Conservation (phyloP, 192 early-diverging fungal genomes). For the Geranomyces variabilis region DNA sequence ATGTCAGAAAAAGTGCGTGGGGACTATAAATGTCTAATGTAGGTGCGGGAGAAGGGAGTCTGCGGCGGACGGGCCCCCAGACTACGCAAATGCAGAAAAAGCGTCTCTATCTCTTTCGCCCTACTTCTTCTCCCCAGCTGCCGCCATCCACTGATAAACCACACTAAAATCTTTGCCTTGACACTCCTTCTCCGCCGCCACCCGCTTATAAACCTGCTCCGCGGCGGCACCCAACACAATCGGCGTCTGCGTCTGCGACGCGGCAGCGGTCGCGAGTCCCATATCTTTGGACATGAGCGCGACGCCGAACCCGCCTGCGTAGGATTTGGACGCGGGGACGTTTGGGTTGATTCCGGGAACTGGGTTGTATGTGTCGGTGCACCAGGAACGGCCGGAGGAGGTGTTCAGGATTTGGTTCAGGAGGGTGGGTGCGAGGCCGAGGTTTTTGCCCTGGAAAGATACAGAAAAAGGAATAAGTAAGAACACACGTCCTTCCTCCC, state of each 20-base stretch:
- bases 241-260: slow-evolving; percentile 71
- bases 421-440: slow-evolving; percentile 87
- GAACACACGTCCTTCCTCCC: neutral
- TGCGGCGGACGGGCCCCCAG: too few species aligned
- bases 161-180: slow-evolving; percentile 79
- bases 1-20: too few species aligned
- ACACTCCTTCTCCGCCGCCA: slow-evolving; percentile 65
- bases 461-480: neutral
- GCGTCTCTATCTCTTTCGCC: neutral
- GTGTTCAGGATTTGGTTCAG: slow-evolving; percentile 88
- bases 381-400: slow-evolving; percentile 89
- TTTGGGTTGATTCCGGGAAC: slow-evolving; percentile 78
- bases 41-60: too few species aligned
- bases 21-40: too few species aligned
- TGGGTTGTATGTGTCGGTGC: slow-evolving; percentile 90
- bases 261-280: slow-evolving; percentile 84
- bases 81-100: too few species aligned
- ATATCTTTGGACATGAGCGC: slow-evolving; percentile 93
- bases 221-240: slow-evolving; percentile 76
- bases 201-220: slow-evolving; percentile 80
- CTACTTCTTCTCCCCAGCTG: slow-evolving; percentile 5
- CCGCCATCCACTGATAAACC: slow-evolving; percentile 42
- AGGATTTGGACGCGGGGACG: slow-evolving; percentile 77
- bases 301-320: slow-evolving; percentile 89
- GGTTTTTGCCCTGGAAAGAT: slow-evolving; percentile 59